Conservation (phyloP, 495 filamentous ascomycete species). For the Tuber microsphaerosporum region DNA sequence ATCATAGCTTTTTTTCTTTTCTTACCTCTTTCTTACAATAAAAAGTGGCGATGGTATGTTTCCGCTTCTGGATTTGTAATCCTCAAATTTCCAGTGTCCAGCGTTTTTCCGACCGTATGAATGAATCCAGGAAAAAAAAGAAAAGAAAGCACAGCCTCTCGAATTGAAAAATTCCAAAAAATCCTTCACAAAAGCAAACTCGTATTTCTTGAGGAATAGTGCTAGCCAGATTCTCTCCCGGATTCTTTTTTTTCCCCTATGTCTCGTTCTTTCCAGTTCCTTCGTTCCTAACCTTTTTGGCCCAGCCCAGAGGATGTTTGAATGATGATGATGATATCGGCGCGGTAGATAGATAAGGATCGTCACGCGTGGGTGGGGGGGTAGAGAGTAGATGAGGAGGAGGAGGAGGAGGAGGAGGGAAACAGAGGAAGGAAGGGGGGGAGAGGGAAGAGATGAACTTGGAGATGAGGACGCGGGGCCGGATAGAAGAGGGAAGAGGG, state of each 20-base stretch:
- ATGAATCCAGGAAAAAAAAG: not conserved
- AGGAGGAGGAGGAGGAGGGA: constrained; percentile 2
- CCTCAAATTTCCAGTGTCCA: constrained; percentile 16
- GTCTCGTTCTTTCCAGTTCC: constrained; percentile 11
- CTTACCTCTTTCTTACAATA: constrained; percentile 6
- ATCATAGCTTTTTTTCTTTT: constrained; percentile 12
- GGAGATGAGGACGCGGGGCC: constrained; percentile 10
- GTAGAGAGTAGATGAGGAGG: not conserved
- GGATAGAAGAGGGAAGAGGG: constrained; percentile 18
- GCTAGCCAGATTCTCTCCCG: not conserved
- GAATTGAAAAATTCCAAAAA: constrained; percentile 20
- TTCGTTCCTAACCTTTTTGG: constrained; percentile 26
- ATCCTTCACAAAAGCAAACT: constrained; percentile 12
- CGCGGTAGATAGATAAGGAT: not conserved
- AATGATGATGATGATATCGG: not conserved
- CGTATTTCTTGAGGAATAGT: not conserved
- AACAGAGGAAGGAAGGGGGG: constrained; percentile 6
- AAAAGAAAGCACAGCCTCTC: constrained; percentile 25
- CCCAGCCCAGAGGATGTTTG: constrained; percentile 26
- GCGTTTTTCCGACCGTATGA: constrained; percentile 2
- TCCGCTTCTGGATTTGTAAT: constrained; percentile 18
- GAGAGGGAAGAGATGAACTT: constrained; percentile 6
- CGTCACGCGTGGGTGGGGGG: not conserved
- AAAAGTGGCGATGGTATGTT: constrained; percentile 19
- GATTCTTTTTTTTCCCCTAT: not conserved